phyloP scores from a whole-genome alignment of 78 protist genomes.

The Planoprotostelium fungivorum region DNA sequence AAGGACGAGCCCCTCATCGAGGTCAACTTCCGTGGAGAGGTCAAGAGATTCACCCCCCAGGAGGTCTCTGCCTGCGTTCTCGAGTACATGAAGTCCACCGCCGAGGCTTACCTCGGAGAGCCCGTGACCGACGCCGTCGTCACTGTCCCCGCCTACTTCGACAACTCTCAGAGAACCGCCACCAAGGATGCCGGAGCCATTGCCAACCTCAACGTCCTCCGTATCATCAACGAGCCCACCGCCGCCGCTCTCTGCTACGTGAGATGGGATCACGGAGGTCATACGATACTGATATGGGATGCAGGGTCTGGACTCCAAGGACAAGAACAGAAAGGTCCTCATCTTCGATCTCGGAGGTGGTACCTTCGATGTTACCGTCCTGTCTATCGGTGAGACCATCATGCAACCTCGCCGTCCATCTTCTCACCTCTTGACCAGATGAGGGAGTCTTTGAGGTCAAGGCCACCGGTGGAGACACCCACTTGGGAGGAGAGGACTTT shows the following conservation, averaged over 20 bases:
- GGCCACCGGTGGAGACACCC: conserved; percentile 95
- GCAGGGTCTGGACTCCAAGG: no score
- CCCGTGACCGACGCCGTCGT: no score
- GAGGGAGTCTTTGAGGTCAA: conserved; percentile 96
- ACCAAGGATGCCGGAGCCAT: conserved; percentile 97
- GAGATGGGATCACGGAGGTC: no score
- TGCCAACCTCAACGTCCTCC: conserved; percentile 82
- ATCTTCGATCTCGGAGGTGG: conserved; percentile 99
- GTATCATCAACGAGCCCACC: no score
- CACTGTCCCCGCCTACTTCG: conserved; percentile 99
- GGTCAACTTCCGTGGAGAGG: conserved; percentile 76
- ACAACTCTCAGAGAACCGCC: conserved; percentile 96
- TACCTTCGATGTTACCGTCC: conserved; percentile 92
- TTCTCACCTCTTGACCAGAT: no score
- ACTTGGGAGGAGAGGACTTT: conserved; percentile 98
- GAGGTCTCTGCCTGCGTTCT: conserved; percentile 87
- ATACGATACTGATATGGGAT: no score
- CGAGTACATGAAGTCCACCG: conserved; percentile 89
- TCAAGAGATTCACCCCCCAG: conserved; percentile 73
- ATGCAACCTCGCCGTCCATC: no score
- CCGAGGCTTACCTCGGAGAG: conserved; percentile 94
- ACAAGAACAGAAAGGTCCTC: no score
- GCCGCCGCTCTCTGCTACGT: no score
- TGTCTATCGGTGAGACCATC: no score
- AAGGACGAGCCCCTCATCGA: conserved; percentile 57